Base-by-base conservation (phyloP, 192 early-diverging fungal species). In the Gonapodya sp. region DNA sequence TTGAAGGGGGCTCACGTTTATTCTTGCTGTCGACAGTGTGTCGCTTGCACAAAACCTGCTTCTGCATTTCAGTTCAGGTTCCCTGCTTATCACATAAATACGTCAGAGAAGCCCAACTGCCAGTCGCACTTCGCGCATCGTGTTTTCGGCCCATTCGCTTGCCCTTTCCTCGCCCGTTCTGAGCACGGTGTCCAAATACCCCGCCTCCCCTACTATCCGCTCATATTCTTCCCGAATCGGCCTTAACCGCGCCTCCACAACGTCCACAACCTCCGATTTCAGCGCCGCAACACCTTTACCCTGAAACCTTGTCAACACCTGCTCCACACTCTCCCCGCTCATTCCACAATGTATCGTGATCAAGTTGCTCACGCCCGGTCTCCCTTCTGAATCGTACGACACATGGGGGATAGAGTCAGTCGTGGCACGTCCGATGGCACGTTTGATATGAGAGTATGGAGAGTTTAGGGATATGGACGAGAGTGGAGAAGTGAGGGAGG, bases 281-380 rank as follows among this genome's bases (percentile, higher is more conserved):
- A 98, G 92, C 64, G 80, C 84, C 80, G 92, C 88, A 36, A 83
- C 90, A 81, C 91, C 89, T 35, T 79, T 85, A 1, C 84, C 64
- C 1, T 79, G 83, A 79, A 90, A 88, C 73, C 89, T 84, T 33
- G 86, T 75, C 0, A 86, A 86, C 1, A 92, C 88, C 35, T 87
- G 85, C 1, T 89, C 88, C 8, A 87, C 34, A n/a, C 80, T 36
- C 81, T 82, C 73, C 8, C 78, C 81, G 18, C 18, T 14, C 2
- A 34, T 16, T 0, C 89, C 90, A 8, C 92, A 88, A 80, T 94
- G 93, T 36, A 98, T 95, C n/a, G 86, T 80, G 0, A 98, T 36
- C 82, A 98, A 80, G 81, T 96, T 98, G 35, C 92, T 88, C 0
- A 98, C 91, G 1, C 94, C 96, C 0, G 96, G 95, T 34, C 96